phyloP scores from a whole-genome alignment of 2,329 filamentous ascomycete genomes.

The Cercospora canescens region DNA sequence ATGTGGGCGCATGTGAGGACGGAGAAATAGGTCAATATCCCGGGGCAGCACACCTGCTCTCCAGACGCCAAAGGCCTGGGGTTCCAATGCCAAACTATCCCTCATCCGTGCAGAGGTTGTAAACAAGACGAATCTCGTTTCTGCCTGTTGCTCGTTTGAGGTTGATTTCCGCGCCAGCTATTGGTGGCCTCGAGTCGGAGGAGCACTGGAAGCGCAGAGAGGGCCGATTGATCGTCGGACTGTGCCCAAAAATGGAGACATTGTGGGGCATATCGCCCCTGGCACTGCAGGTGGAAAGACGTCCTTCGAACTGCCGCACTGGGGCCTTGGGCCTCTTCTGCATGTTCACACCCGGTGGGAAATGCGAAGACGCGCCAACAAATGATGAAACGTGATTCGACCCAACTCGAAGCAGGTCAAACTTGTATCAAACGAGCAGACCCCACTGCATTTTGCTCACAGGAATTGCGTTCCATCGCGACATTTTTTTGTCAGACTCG shows the following conservation, averaged over 20 bases:
- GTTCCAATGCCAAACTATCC: not conserved
- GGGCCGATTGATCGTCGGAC: not conserved
- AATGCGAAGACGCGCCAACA: not conserved
- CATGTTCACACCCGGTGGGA: not conserved
- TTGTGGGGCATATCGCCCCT: not conserved
- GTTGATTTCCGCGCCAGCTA: not conserved
- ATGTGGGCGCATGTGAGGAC: not conserved
- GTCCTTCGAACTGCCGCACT: not conserved
- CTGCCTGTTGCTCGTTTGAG: not conserved
- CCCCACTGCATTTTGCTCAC: not conserved
- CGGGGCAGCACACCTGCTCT: not conserved
- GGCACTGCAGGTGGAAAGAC: not conserved
- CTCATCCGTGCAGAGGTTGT: not conserved
- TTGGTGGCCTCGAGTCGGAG: not conserved
- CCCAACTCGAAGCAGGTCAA: not conserved
- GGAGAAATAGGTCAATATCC: not conserved
- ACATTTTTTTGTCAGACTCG: not conserved
- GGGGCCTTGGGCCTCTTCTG: not conserved
- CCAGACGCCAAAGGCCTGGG: not conserved
- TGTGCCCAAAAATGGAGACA: not conserved
- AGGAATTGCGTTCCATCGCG: not conserved
- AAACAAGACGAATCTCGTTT: not conserved
- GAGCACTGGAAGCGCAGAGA: not conserved
- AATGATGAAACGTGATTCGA: not conserved
- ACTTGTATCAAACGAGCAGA: not conserved